phyloP scores from a whole-genome alignment of 75 land plant genomes.

The Sequoia sempervirens region DNA sequence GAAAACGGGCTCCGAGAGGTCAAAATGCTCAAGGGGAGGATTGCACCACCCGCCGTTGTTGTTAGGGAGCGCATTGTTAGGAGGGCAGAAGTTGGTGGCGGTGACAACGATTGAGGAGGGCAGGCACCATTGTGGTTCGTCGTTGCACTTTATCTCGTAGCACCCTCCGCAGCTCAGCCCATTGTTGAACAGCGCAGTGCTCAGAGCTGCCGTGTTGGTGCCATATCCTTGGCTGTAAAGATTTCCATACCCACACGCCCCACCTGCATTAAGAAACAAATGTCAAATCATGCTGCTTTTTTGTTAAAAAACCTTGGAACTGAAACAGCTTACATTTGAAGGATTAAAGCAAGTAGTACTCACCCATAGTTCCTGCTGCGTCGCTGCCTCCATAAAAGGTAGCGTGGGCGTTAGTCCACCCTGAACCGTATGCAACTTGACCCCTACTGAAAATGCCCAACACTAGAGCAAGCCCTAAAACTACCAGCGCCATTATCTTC shows the following conservation, averaged over 20 bases:
- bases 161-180: constrained; percentile 30
- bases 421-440: no score
- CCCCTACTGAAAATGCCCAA: no score
- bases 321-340: no score
- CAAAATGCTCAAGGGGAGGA: constrained; percentile 3
- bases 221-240: constrained; percentile 27
- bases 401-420: no score
- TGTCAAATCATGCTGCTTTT: no score
- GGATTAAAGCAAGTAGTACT: no score
- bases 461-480: neutral
- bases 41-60: constrained; percentile 13
- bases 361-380: no score
- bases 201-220: constrained; percentile 24
- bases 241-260: constrained; percentile 32
- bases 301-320: no score
- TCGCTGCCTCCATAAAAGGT: no score
- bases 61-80: constrained; percentile 4
- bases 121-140: constrained; percentile 16
- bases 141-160: constrained; percentile 16
- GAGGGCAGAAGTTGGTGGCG: constrained; percentile 16
- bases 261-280: neutral
- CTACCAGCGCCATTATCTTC: no score
- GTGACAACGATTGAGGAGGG: neutral
- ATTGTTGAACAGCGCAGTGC: constrained; percentile 22
- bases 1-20: constrained; percentile 8